Base-by-base conservation (phyloP, 352 stramenopile genomes). In the Halophytophthora batemanensis region DNA sequence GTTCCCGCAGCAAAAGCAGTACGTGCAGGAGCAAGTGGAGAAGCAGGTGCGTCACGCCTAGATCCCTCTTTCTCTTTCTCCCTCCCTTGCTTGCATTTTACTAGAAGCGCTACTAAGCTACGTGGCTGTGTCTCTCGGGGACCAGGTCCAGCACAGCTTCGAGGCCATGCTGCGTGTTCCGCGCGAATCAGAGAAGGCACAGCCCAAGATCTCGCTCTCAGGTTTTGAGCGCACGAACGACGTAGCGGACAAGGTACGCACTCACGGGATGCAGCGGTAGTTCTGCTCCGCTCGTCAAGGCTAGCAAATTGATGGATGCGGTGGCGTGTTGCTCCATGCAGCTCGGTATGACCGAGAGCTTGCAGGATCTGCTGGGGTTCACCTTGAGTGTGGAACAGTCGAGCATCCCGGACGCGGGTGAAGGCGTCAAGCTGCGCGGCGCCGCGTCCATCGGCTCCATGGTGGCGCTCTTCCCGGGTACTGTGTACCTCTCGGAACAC, bases 401-500 rank as follows among this genome's bases (percentile, higher is more conserved):
- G 2, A 87, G 62, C 39, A 65, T 92, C 41, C 42, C 59, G 46
- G 59, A 71, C 37, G 84, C 80, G 15, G 84, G 78, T 25, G 67
- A 90, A 41, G 84, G 84, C 14, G 80, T 95, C n/a, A 88, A 80
- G 50, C 53, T 93, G 6, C 56, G 58, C 25, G 84, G 84, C 5
- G 63, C 61, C 43, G 64, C 77, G 41, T 52, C 72, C 0, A 90
- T 90, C 14, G 84, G 84, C 28, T 92, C 82, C 0, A 40, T 90
- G 7, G 71, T 95, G 53, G 84, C 81, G 10, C 43, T 92, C 22
- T 92, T 87, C 40, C 82, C 84, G 10, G 84, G 84, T 14, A 84
- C 74, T 1, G 82, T 93, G 18, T 95, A 92, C 53, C 60, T 92
- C 25, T 81, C 84, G 15, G 84, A 95, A 61, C 84, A 95, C 59